phyloP scores from a whole-genome alignment of 23 red algal species.

The Chondrus crispus region DNA sequence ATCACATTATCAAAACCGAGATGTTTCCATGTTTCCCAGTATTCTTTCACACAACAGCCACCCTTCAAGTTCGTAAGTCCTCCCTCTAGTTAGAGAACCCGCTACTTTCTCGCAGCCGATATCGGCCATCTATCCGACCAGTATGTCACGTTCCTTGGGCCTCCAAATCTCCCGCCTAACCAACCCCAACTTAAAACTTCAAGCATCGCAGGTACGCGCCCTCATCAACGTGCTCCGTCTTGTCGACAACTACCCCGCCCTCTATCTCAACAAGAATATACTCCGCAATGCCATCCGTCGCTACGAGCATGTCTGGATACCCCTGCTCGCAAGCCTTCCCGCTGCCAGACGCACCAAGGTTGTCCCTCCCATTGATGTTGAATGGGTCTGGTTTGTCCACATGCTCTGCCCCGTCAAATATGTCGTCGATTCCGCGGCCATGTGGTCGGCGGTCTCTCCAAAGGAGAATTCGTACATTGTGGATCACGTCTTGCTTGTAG shows the following conservation, averaged over 20 bases:
- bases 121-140: no score
- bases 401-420: conserved; percentile 47
- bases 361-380: conserved; percentile 24
- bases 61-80: no score
- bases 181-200: no score
- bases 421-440: conserved; percentile 2
- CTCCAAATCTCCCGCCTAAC: no score
- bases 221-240: neutral
- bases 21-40: no score
- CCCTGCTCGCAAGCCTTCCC: neutral
- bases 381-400: conserved; percentile 54
- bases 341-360: neutral
- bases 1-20: no score
- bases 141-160: no score
- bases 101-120: no score
- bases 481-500: neutral
- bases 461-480: neutral
- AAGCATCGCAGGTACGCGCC: no score
- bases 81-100: no score
- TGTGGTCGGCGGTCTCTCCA: neutral
- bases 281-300: conserved; percentile 27
- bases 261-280: conserved; percentile 30
- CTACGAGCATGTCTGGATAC: conserved; percentile 38
- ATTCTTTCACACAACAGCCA: no score
- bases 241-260: conserved; percentile 28